Conservation (phyloP, 1,284 basidiomycete species). For the Ganoderma boninense region DNA sequence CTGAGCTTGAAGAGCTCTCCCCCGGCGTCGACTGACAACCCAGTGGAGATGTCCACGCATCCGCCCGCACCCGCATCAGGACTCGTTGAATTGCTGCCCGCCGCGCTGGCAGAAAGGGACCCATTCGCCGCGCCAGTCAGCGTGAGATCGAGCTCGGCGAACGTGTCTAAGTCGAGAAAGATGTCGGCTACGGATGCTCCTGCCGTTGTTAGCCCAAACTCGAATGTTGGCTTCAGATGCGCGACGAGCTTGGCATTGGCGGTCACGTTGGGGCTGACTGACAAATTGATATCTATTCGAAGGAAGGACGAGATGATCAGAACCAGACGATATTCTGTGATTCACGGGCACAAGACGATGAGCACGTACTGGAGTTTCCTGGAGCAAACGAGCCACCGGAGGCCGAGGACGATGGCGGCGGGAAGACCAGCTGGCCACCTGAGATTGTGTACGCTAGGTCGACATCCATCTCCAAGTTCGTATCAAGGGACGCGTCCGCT, state of each 20-base stretch:
- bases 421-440: slow-evolving; percentile 52
- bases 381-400: slow-evolving; percentile 33
- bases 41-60: slow-evolving; percentile 4
- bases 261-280: slow-evolving; percentile 46
- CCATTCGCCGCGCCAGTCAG: slow-evolving; percentile 27
- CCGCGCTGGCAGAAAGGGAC: slow-evolving; percentile 14
- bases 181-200: slow-evolving; percentile 42
- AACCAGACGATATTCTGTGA: background rate
- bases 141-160: slow-evolving; percentile 44
- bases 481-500: slow-evolving; percentile 42
- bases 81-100: background rate
- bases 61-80: slow-evolving; percentile 14
- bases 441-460: slow-evolving; percentile 43
- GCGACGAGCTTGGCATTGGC: slow-evolving; percentile 53
- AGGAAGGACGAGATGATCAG: background rate
- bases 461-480: slow-evolving; percentile 48
- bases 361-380: slow-evolving; percentile 47
- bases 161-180: slow-evolving; percentile 53
- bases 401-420: slow-evolving; percentile 34
- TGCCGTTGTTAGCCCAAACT: slow-evolving; percentile 48
- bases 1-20: background rate
- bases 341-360: no score
- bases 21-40: background rate
- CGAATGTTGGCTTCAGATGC: slow-evolving; percentile 17
- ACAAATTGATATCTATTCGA: slow-evolving; percentile 49